Evolutionary conservation across 2,329 filamentous ascomycete species (phyloP).

Genomic region (Aschersonia sp.): DNA sequence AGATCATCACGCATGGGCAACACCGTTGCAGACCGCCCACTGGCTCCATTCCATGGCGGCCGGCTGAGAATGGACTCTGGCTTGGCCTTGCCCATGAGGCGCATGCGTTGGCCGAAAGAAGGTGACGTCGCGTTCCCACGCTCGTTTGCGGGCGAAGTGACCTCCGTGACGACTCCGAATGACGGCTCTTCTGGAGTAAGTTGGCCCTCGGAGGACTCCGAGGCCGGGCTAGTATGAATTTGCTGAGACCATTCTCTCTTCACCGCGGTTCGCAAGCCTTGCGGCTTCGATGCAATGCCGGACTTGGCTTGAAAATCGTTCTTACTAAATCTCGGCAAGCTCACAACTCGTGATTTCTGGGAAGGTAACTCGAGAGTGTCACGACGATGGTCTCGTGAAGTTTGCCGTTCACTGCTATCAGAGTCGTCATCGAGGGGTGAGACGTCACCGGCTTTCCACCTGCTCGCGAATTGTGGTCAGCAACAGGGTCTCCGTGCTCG

Average conservation of each 20-base stretch:
- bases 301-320: not conserved
- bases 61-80: slow-evolving; percentile 25
- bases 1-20: slow-evolving; percentile 48
- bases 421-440: slow-evolving; percentile 37
- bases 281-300: not conserved
- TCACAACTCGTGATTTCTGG: slow-evolving; percentile 3
- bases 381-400: slow-evolving; percentile 5
- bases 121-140: slow-evolving; percentile 3
- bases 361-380: slow-evolving; percentile 6
- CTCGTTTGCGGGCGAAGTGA: slow-evolving; percentile 10
- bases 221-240: not conserved
- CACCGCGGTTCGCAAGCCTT: not conserved
- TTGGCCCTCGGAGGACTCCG: not conserved
- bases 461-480: slow-evolving; percentile 6
- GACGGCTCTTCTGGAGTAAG: not conserved
- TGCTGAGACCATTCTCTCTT: slow-evolving; percentile 1
- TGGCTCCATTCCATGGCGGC: slow-evolving; percentile 59
- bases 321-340: not conserved
- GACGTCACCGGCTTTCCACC: slow-evolving; percentile 22
- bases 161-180: slow-evolving; percentile 3
- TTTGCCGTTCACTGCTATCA: slow-evolving; percentile 18
- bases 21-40: slow-evolving; percentile 50
- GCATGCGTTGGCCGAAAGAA: slow-evolving; percentile 19
- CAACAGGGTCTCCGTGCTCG: not conserved
- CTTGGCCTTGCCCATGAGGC: slow-evolving; percentile 19